Percentiles rank a stretch among this genome's conserved stretches.
Evolutionary conservation across 2,329 filamentous ascomycete genomes (phyloP).

Genomic region (Macroventuria anomochaeta): DNA sequence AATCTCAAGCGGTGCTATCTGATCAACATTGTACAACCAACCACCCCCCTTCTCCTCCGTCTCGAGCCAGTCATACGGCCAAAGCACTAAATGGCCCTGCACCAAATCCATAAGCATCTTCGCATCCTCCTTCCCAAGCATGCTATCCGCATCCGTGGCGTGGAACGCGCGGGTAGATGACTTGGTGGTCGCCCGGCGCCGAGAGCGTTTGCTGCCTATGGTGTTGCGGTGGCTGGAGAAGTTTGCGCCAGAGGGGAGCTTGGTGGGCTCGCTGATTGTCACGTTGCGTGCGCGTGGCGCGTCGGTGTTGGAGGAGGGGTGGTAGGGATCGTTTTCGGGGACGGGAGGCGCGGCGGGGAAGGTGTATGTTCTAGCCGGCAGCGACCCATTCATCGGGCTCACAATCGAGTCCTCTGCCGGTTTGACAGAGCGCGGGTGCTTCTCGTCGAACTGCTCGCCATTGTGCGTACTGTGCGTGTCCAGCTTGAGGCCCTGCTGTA

Average conservation of each 20-base stretch:
- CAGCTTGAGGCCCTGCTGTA: constrained; percentile 26
- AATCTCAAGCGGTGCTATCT: constrained; percentile 94
- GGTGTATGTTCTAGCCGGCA: constrained; percentile 34
- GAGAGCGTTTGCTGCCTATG: constrained; percentile 48
- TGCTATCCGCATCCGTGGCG: constrained; percentile 67
- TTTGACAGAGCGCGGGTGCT: constrained; percentile 30
- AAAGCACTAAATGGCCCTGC: constrained; percentile 87
- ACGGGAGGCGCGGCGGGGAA: constrained; percentile 46
- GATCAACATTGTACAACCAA: constrained; percentile 96
- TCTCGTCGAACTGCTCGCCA: constrained; percentile 38
- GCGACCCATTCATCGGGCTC: constrained; percentile 34
- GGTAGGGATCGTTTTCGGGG: constrained; percentile 26
- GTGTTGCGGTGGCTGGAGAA: constrained; percentile 25
- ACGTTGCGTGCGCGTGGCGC: constrained; percentile 42
- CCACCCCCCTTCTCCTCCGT: constrained; percentile 92
- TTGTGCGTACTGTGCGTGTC: constrained; percentile 28
- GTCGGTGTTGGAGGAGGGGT: constrained; percentile 22
- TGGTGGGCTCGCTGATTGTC: constrained; percentile 44
- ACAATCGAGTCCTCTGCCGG: constrained; percentile 40
- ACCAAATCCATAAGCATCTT: constrained; percentile 81
- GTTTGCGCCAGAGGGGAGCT: constrained; percentile 8
- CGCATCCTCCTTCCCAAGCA: constrained; percentile 76
- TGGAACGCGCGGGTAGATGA: constrained; percentile 69
- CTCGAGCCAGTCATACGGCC: constrained; percentile 88
- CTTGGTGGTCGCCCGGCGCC: constrained; percentile 73